Conservation (phyloP, 1,284 basidiomycete genomes). For the Clitocybe nebularis region DNA sequence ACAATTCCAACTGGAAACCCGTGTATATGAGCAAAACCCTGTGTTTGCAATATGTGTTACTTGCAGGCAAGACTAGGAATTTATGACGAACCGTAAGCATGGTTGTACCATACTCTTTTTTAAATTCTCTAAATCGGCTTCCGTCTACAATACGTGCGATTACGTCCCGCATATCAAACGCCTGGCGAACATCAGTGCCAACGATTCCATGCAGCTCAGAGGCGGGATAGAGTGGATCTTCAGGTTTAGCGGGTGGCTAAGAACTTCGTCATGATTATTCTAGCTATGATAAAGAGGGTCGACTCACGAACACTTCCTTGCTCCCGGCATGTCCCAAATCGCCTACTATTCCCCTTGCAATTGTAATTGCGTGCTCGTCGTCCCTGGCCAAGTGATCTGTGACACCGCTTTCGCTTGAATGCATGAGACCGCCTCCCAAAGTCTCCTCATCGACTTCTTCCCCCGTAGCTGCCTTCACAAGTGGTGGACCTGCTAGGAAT, state of each 20-base stretch:
- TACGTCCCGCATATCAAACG: conserved; percentile 92
- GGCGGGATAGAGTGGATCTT: conserved; percentile 77
- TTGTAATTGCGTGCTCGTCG: conserved; percentile 85
- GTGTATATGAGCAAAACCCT: conserved; percentile 91
- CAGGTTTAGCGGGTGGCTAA: conserved; percentile 55
- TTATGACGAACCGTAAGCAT: conserved; percentile 76
- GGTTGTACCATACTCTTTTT: conserved; percentile 90
- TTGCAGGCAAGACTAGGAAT: too few relatives aligned
- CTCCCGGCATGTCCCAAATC: conserved; percentile 71
- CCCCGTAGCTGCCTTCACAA: conserved; percentile 94
- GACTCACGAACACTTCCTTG: conserved; percentile 42
- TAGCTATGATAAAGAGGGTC: background rate
- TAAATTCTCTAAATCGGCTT: conserved; percentile 91
- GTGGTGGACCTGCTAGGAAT: conserved; percentile 93
- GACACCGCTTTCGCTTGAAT: conserved; percentile 90
- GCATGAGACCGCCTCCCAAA: conserved; percentile 91
- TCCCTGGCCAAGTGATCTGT: conserved; percentile 89
- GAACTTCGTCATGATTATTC: background rate
- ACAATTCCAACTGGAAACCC: conserved; percentile 88
- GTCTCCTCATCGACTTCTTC: conserved; percentile 93
- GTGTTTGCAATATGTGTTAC: too few relatives aligned
- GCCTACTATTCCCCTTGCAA: conserved; percentile 78
- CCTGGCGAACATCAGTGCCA: conserved; percentile 81
- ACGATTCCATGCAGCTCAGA: conserved; percentile 89
- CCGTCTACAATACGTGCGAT: conserved; percentile 91